Conservation (phyloP, 257 asterid genomes). For the Salvia hispanica region DNA sequence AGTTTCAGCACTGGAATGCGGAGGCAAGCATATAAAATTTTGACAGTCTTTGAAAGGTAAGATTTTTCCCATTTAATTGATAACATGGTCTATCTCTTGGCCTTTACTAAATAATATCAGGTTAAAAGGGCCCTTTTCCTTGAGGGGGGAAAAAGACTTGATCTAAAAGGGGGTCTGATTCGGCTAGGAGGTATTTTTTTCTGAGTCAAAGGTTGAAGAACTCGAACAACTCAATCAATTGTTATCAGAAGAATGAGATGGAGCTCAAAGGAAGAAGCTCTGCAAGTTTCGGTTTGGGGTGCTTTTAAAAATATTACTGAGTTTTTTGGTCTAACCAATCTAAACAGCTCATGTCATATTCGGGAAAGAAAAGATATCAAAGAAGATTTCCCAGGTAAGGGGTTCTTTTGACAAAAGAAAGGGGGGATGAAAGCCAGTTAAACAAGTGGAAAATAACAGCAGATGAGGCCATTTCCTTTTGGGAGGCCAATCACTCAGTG, state of each 20-base stretch:
- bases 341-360: constrained; percentile 30
- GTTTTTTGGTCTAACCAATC: constrained; percentile 29
- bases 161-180: constrained; percentile 61
- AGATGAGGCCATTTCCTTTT: constrained; percentile 79
- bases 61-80: constrained; percentile 34
- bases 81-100: constrained; percentile 23
- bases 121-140: constrained; percentile 80
- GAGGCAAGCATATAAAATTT: constrained; percentile 71
- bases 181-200: constrained; percentile 59
- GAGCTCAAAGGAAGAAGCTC: constrained; percentile 90
- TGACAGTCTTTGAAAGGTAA: constrained; percentile 83
- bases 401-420: constrained; percentile 80
- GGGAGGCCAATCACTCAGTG: constrained; percentile 60
- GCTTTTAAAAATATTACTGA: constrained; percentile 28
- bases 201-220: constrained; percentile 74
- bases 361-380: constrained; percentile 86
- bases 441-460: constrained; percentile 84
- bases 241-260: constrained; percentile 69
- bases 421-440: constrained; percentile 79
- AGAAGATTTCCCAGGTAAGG: constrained; percentile 89
- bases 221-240: constrained; percentile 67
- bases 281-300: constrained; percentile 84
- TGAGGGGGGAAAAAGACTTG: constrained; percentile 83
- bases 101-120: constrained; percentile 50
- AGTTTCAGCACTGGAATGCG: constrained; percentile 83